These are phyloP conservation scores for Colletotrichum trifolii DNA, from an alignment of 2,329 filamentous ascomycete genomes.

Conservation along the genomic window DNA sequence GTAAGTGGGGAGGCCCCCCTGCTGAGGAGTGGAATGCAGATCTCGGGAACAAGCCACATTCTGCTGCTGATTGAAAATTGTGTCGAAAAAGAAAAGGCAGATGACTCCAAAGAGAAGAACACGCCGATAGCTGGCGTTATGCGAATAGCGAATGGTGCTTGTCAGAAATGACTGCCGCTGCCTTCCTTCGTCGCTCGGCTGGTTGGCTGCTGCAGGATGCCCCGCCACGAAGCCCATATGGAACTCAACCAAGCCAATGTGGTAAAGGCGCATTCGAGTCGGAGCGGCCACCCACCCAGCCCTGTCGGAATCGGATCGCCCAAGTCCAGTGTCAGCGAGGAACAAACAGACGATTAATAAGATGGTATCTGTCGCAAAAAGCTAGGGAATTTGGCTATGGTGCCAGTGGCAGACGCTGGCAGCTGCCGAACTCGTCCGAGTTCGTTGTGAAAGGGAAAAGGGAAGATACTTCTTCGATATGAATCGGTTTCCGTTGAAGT, in stretches of 20 bases:
- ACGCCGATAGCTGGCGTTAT: constrained; percentile 5
- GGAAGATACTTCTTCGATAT: too few relatives aligned
- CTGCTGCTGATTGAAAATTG: not conserved
- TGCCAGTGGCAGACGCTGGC: too few relatives aligned
- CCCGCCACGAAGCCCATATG: constrained; percentile 32
- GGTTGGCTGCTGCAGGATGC: constrained; percentile 28
- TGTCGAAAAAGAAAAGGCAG: not conserved
- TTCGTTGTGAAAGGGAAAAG: too few relatives aligned
- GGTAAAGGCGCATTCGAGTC: constrained; percentile 21
- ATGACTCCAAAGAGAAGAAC: not conserved
- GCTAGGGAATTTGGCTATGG: too few relatives aligned
- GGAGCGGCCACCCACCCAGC: constrained; percentile 19
- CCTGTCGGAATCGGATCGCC: constrained; percentile 6
- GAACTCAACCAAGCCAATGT: constrained; percentile 16
- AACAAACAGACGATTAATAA: not conserved
- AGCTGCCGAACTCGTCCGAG: too few relatives aligned
- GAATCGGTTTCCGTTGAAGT: too few relatives aligned
- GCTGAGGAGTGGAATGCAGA: not conserved
- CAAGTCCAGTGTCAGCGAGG: constrained; percentile 1
- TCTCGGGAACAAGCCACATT: not conserved
- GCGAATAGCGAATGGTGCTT: constrained; percentile 22
- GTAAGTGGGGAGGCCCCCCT: constrained; percentile 21
- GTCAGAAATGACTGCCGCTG: constrained; percentile 14
- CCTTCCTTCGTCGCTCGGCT: constrained; percentile 22
- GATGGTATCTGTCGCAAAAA: too few relatives aligned